Conservation (phyloP, 768 basidiomycete genomes). For the Mycena metata region DNA sequence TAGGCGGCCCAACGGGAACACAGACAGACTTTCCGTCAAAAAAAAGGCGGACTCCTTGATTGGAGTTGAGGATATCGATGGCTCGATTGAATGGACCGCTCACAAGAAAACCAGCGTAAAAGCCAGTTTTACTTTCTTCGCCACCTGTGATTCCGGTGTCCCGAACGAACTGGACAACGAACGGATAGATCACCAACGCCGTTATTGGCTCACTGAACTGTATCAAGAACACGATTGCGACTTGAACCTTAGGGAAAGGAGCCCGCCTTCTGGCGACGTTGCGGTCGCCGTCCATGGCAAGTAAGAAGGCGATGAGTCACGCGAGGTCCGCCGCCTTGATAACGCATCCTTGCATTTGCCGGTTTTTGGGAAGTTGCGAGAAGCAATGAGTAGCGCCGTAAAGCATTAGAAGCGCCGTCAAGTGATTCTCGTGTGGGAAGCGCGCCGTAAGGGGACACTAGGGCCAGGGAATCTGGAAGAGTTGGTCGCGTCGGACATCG, state of each 20-base stretch:
- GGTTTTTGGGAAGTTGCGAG: no score
- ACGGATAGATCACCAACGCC: constrained; percentile 28
- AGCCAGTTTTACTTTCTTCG: constrained; percentile 26
- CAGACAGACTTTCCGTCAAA: constrained; percentile 49
- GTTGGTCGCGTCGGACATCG: no score
- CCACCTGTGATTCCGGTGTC: constrained; percentile 28
- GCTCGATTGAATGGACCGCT: not conserved
- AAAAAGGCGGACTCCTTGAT: constrained; percentile 54
- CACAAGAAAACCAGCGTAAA: constrained; percentile 29
- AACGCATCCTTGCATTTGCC: no score
- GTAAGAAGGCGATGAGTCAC: no score
- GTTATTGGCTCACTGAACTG: constrained; percentile 29
- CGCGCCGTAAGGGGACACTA: no score
- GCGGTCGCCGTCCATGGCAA: not conserved
- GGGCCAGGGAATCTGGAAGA: no score
- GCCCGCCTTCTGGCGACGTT: not conserved
- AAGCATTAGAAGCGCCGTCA: no score
- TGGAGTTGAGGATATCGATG: not conserved
- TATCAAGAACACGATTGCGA: constrained; percentile 18
- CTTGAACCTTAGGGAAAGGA: constrained; percentile 27
- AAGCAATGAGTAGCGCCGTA: no score
- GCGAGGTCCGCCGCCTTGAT: no score
- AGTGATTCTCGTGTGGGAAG: no score
- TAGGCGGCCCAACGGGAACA: constrained; percentile 50
- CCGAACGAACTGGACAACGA: constrained; percentile 20